Conservation (phyloP, 257 asterid species). For the Apocynum venetum region DNA sequence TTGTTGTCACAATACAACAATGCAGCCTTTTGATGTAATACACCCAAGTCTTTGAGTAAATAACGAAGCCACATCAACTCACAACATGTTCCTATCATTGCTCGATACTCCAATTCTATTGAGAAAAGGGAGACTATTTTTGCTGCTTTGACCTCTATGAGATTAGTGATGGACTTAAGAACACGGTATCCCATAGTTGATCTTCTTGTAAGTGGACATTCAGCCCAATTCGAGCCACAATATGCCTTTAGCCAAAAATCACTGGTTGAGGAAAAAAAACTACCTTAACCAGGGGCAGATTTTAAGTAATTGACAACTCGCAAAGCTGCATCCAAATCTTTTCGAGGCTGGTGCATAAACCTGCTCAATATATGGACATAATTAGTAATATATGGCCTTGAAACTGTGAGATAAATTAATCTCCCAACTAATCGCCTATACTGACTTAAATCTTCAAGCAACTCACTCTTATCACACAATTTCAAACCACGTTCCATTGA, state of each 20-base stretch:
- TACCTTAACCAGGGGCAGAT: not conserved
- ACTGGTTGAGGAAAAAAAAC: not conserved
- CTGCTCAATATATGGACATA: not conserved
- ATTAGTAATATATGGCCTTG: conserved; percentile 3
- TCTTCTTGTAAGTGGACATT: not conserved
- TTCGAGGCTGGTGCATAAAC: not conserved
- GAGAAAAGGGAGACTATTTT: not conserved
- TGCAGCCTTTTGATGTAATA: not conserved
- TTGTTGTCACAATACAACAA: not conserved
- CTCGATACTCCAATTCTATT: not conserved
- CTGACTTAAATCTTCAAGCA: not conserved
- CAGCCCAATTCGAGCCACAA: not conserved
- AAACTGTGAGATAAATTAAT: not conserved
- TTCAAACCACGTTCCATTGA: not conserved
- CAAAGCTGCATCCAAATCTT: not conserved
- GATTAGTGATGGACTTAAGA: not conserved
- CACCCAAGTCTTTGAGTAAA: not conserved
- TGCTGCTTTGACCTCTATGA: not conserved
- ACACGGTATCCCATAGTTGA: not conserved
- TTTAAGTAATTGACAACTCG: not conserved
- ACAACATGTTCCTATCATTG: not conserved
- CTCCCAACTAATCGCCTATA: conserved; percentile 8
- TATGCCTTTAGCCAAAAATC: not conserved
- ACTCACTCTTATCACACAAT: not conserved
- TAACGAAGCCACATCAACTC: not conserved